Evolutionary conservation across 805 yeast genomes (phyloP).

Genomic region (Spathaspora arborariae): DNA sequence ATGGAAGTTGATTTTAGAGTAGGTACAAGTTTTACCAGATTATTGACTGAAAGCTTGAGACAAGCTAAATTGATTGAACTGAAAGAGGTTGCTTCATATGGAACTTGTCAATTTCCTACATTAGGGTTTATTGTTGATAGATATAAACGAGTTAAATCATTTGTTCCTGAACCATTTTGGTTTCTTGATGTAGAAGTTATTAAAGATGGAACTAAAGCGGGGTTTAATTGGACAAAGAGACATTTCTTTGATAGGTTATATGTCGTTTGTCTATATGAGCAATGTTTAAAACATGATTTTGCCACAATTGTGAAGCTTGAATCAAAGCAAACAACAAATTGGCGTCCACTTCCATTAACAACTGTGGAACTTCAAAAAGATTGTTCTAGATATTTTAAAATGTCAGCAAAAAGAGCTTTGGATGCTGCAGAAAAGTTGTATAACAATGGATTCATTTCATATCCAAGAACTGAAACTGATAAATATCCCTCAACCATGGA

Average conservation of each 20-base stretch:
- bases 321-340: conserved; percentile 66
- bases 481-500: conserved; percentile 76
- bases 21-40: conserved; percentile 85
- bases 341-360: conserved; percentile 85
- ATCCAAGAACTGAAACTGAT: conserved; percentile 98
- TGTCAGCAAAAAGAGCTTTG: conserved; percentile 78
- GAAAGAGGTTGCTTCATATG: conserved; percentile 61
- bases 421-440: conserved; percentile 79
- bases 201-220: conserved; percentile 37
- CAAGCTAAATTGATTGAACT: conserved; percentile 25
- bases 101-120: conserved; percentile 95
- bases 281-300: conserved; percentile 45
- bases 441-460: conserved; percentile 81
- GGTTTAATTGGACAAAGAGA: conserved; percentile 69
- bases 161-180: conserved; percentile 83
- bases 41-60: conserved; percentile 56
- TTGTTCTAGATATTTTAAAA: conserved; percentile 68
- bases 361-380: conserved; percentile 90
- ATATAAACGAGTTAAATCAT: conserved; percentile 67
- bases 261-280: conserved; percentile 62
- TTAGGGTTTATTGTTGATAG: conserved; percentile 95
- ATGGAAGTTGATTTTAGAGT: conserved; percentile 84
- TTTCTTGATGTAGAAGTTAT: conserved; percentile 50
- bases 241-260: conserved; percentile 70
- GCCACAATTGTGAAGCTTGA: conserved; percentile 52